Percentiles rank a stretch among this genome's conserved stretches.
phyloP scores from a whole-genome alignment of 106 monocot genomes.

The Dioscorea alata region DNA sequence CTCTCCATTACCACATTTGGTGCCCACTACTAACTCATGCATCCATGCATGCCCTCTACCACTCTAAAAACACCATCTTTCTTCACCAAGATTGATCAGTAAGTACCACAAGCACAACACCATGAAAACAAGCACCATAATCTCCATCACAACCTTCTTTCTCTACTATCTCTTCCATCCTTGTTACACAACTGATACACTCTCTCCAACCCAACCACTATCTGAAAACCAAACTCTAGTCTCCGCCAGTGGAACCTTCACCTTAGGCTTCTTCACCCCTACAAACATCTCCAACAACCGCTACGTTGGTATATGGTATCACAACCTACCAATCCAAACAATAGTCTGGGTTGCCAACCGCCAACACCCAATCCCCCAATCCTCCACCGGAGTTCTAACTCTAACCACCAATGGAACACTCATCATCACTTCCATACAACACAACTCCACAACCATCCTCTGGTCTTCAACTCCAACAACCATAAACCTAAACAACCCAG shows the following conservation, averaged over 20 bases:
- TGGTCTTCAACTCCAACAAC: neutral
- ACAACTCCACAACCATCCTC: neutral
- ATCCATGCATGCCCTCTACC: too few relatives aligned
- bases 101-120: too few relatives aligned
- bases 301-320: slow-evolving; percentile 35
- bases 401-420: slow-evolving; percentile 1
- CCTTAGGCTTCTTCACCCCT: slow-evolving; percentile 28
- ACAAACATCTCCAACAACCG: slow-evolving; percentile 4
- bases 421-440: too few relatives aligned
- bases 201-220: neutral
- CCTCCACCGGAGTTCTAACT: slow-evolving; percentile 1
- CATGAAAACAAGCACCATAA: too few relatives aligned
- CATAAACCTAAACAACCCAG: neutral
- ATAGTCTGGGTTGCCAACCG: slow-evolving; percentile 53
- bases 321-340: slow-evolving; percentile 13
- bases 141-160: too few relatives aligned
- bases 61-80: too few relatives aligned
- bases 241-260: slow-evolving; percentile 13
- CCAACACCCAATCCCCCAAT: slow-evolving; percentile 2
- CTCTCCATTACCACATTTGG: too few relatives aligned
- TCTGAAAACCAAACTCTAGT: slow-evolving; percentile 15
- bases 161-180: too few relatives aligned
- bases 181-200: too few relatives aligned
- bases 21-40: too few relatives aligned
- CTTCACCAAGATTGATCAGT: too few relatives aligned